Evolutionary conservation across 306 rosid genomes (phyloP).

Genomic region (Cotoneaster glaucophyllus): DNA sequence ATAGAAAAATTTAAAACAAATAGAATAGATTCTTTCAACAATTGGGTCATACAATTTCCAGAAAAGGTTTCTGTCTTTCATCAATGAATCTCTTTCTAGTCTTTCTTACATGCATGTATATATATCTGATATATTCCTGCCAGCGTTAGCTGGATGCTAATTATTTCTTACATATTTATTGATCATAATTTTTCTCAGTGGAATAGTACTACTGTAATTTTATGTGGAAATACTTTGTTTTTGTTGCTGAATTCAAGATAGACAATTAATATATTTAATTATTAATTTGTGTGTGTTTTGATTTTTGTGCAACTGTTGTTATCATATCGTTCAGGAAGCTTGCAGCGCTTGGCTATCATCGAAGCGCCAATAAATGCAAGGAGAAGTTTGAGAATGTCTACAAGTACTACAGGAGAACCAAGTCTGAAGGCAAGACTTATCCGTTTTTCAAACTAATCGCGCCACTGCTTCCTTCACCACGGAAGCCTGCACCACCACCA

Average conservation of each 20-base stretch:
- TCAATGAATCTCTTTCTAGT: slow-evolving; percentile 4
- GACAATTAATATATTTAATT: not conserved
- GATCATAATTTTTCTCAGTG: not conserved
- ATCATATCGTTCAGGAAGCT: slow-evolving; percentile 53
- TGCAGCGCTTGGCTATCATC: slow-evolving; percentile 73
- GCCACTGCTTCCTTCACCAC: not conserved
- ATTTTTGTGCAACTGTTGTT: not conserved
- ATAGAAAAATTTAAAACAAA: not conserved
- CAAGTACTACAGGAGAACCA: slow-evolving; percentile 92
- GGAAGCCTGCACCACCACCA: not conserved
- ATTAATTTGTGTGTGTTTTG: not conserved
- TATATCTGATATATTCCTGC: not conserved
- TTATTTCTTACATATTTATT: not conserved
- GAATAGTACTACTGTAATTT: not conserved
- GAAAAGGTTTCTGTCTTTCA: not conserved
- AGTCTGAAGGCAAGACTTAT: slow-evolving; percentile 79
- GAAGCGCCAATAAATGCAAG: slow-evolving; percentile 90
- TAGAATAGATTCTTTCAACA: slow-evolving; percentile 2
- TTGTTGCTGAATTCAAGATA: slow-evolving; percentile 29
- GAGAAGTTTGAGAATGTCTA: slow-evolving; percentile 96
- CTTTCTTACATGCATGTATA: not conserved
- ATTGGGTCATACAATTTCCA: not conserved
- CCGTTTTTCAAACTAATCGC: too few species aligned
- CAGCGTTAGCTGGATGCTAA: not conserved
- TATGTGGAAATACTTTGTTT: slow-evolving; percentile 12